Percentiles rank a stretch among this genome's conserved stretches.
Conservation (phyloP, 2,329 filamentous ascomycete species). For the Penicillium sp. region DNA sequence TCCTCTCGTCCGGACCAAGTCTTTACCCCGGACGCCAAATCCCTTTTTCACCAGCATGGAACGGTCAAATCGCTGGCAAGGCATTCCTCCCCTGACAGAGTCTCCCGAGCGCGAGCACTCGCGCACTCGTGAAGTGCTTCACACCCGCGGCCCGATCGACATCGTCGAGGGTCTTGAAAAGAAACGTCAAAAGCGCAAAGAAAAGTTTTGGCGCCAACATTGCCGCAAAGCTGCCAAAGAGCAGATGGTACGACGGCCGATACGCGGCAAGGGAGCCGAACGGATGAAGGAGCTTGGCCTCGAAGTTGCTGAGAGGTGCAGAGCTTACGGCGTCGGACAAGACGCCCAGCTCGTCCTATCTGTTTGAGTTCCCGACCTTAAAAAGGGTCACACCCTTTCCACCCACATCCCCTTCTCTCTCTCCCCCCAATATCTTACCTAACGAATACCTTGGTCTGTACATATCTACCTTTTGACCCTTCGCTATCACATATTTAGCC, state of each 20-base stretch:
- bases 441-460: slow-evolving; percentile 22
- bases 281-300: slow-evolving; percentile 92
- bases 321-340: slow-evolving; percentile 61
- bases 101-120: slow-evolving; percentile 40
- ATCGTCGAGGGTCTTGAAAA: slow-evolving; percentile 96
- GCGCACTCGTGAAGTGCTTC: slow-evolving; percentile 55
- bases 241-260: slow-evolving; percentile 65
- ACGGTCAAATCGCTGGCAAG: slow-evolving; percentile 35
- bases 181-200: slow-evolving; percentile 88
- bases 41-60: slow-evolving; percentile 60
- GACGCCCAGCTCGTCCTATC: slow-evolving; percentile 71
- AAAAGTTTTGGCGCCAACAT: slow-evolving; percentile 89
- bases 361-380: slow-evolving; percentile 51
- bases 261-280: slow-evolving; percentile 85
- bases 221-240: slow-evolving; percentile 78
- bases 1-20: slow-evolving; percentile 77
- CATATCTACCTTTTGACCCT: slow-evolving; percentile 27
- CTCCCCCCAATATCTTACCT: neutral
- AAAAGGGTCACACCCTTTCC: slow-evolving; percentile 21
- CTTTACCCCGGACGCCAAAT: slow-evolving; percentile 78
- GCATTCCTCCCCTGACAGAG: slow-evolving; percentile 39
- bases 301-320: slow-evolving; percentile 81
- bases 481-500: slow-evolving; percentile 34
- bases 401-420: slow-evolving; percentile 20
- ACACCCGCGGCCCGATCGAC: slow-evolving; percentile 91